Percentiles rank a stretch among this genome's conserved stretches.
Conservation (phyloP, 352 stramenopile species). For the Paralagenidium karlingii region DNA sequence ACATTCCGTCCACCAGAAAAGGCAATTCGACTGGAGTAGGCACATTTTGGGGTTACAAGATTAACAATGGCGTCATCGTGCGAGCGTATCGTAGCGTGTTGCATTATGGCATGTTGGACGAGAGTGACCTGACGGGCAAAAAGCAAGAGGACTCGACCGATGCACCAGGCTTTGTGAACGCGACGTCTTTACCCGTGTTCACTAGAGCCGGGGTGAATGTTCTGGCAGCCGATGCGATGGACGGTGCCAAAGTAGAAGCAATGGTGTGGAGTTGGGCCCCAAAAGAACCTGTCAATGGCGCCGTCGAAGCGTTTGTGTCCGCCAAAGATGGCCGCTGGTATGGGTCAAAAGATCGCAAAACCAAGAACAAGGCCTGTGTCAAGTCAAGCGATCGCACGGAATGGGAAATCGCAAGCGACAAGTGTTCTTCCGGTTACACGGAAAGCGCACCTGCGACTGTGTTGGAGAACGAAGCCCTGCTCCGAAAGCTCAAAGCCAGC, state of each 20-base stretch:
- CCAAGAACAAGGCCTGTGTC: constrained; percentile 37
- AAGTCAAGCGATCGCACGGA: constrained; percentile 22
- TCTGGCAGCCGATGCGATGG: constrained; percentile 36
- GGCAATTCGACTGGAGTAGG: constrained; percentile 4
- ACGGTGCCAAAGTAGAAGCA: constrained; percentile 25
- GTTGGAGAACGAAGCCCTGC: constrained; percentile 37
- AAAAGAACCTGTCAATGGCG: constrained; percentile 26
- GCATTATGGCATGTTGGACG: constrained; percentile 36
- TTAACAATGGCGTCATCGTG: constrained; percentile 28
- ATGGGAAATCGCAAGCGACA: constrained; percentile 35
- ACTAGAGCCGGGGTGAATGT: constrained; percentile 47
- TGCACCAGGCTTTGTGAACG: constrained; percentile 15
- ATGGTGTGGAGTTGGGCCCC: constrained; percentile 54
- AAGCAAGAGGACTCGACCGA: too few species aligned
- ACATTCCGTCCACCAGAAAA: constrained; percentile 16
- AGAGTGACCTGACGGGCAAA: constrained; percentile 13
- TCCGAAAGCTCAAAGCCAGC: constrained; percentile 12
- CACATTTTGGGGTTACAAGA: constrained; percentile 24
- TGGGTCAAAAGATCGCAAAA: constrained; percentile 22
- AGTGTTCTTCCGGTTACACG: constrained; percentile 22
- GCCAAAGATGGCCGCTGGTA: constrained; percentile 40
- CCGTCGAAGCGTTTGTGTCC: constrained; percentile 25
- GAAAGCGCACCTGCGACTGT: constrained; percentile 18
- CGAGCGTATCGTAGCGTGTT: constrained; percentile 30
- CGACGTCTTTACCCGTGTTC: constrained; percentile 24